These are phyloP conservation scores for Fragaria iinumae DNA, from an alignment of 306 rosid species.

Conservation along the genomic window DNA sequence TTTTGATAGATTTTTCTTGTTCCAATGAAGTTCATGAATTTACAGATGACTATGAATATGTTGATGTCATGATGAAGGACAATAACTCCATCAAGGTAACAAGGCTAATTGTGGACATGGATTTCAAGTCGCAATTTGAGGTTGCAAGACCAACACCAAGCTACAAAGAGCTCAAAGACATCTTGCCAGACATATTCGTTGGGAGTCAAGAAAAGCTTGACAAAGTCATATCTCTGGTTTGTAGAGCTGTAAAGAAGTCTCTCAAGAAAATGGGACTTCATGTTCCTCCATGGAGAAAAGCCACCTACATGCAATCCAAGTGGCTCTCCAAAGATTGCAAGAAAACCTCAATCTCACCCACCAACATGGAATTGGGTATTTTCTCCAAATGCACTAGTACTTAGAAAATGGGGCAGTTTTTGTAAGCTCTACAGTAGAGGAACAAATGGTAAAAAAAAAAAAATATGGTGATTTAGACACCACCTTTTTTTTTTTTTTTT, in stretches of 20 bases:
- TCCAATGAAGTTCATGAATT: constrained; percentile 2
- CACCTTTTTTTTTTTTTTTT: too few species aligned
- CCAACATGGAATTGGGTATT: constrained; percentile 14
- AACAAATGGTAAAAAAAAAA: not conserved
- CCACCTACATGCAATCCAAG: constrained; percentile 54
- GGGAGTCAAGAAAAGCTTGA: constrained; percentile 56
- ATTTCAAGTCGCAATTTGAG: constrained; percentile 80
- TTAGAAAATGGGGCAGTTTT: not conserved
- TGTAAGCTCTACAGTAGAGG: not conserved
- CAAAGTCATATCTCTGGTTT: constrained; percentile 50
- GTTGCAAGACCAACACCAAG: constrained; percentile 62
- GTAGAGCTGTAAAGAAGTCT: constrained; percentile 72
- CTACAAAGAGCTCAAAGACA: constrained; percentile 50
- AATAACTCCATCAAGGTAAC: constrained; percentile 16
- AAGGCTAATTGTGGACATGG: constrained; percentile 69
- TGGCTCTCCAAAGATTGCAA: constrained; percentile 45
- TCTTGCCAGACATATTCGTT: constrained; percentile 54
- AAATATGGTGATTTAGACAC: not conserved
- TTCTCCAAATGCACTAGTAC: not conserved
- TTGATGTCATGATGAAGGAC: constrained; percentile 42
- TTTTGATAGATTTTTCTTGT: not conserved
- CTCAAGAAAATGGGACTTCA: constrained; percentile 68
- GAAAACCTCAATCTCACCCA: constrained; percentile 24
- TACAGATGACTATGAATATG: constrained; percentile 66
- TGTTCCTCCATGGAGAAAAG: constrained; percentile 84